Percentiles rank a stretch among this genome's conserved stretches.
These are phyloP conservation scores for Schwanniomyces sp. DNA, from an alignment of 805 yeast genomes.

Conservation along the genomic window DNA sequence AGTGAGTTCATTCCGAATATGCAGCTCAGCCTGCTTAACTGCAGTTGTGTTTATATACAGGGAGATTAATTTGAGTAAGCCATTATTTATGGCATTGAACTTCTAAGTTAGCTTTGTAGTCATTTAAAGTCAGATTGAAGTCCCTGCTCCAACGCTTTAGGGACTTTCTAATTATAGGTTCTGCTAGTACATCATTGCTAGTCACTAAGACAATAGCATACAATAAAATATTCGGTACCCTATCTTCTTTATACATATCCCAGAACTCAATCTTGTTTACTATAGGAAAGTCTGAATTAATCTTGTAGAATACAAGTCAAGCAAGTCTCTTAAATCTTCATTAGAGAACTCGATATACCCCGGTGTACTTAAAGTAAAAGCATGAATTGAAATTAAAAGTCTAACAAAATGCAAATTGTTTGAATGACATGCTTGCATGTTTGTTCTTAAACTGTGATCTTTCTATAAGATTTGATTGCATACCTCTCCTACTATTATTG, in stretches of 20 bases:
- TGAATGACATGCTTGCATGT: not conserved
- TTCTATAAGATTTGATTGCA: not conserved
- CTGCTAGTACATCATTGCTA: slow-evolving; percentile 4
- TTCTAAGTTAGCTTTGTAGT: slow-evolving; percentile 13
- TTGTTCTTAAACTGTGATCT: not conserved
- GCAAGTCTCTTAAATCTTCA: slow-evolving; percentile 14
- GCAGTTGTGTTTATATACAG: too few relatives aligned
- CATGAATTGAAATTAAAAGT: slow-evolving; percentile 24
- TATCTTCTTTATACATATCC: slow-evolving; percentile 28
- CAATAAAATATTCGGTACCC: slow-evolving; percentile 39
- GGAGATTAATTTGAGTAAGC: too few relatives aligned
- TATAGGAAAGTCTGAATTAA: slow-evolving; percentile 42
- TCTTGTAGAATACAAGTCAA: slow-evolving; percentile 38
- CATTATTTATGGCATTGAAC: too few relatives aligned
- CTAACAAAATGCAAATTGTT: too few relatives aligned
- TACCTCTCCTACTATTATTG: too few relatives aligned
- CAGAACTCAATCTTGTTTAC: slow-evolving; percentile 39
- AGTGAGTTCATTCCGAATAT: too few relatives aligned
- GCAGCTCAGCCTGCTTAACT: too few relatives aligned
- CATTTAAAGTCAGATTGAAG: slow-evolving; percentile 5
- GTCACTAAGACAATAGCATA: slow-evolving; percentile 41
- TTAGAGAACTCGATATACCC: not conserved
- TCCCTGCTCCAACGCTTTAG: slow-evolving; percentile 2
- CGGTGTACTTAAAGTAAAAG: slow-evolving; percentile 34
- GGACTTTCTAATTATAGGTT: slow-evolving; percentile 14